These are phyloP conservation scores for Arachis hypogaea DNA, from an alignment of 306 rosid species.

Conservation along the genomic window DNA sequence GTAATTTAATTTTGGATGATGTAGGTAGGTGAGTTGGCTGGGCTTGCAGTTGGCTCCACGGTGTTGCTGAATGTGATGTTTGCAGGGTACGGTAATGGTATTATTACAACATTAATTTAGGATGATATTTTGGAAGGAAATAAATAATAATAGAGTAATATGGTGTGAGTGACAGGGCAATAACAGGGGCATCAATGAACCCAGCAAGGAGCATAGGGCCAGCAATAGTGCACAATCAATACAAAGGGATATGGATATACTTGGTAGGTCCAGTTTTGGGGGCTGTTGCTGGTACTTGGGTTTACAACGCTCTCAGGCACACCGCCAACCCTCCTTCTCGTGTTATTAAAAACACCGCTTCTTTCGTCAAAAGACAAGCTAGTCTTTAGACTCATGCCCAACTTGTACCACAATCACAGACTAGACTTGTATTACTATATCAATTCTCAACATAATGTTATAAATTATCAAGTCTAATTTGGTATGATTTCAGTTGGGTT, in stretches of 20 bases:
- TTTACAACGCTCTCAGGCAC: conserved; percentile 63
- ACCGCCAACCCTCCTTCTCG: conserved; percentile 62
- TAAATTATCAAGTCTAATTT: no score
- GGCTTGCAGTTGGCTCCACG: conserved; percentile 77
- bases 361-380: conserved; percentile 51
- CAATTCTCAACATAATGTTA: no score
- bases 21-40: conserved; percentile 94
- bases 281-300: conserved; percentile 70
- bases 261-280: conserved; percentile 56
- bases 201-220: conserved; percentile 96
- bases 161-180: conserved; percentile 51
- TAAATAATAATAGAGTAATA: no score
- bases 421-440: no score
- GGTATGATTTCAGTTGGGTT: no score
- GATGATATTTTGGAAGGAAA: no score
- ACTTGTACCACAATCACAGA: no score
- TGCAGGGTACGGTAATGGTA: conserved; percentile 58
- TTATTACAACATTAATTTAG: no score
- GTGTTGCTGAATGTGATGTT: conserved; percentile 78
- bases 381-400: neutral
- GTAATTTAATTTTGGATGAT: neutral
- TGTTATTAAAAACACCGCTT: conserved; percentile 63
- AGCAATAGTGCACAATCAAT: conserved; percentile 53
- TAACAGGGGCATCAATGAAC: conserved; percentile 92
- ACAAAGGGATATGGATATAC: conserved; percentile 68